phyloP scores from a whole-genome alignment of 2,329 filamentous ascomycete genomes.

The Elsinoe australis region DNA sequence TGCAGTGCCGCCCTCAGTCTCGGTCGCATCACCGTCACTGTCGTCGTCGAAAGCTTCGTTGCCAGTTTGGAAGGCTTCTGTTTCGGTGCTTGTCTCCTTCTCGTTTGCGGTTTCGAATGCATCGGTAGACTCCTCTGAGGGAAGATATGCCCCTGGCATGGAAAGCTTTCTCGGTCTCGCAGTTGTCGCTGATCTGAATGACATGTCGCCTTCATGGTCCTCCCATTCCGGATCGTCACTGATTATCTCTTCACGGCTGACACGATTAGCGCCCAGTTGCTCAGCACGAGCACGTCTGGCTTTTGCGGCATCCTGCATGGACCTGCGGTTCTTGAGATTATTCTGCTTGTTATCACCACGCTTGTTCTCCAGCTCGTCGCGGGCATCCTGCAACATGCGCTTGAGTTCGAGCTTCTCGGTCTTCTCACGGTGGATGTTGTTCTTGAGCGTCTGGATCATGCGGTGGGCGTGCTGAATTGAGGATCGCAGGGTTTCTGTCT shows the following conservation, averaged over 20 bases:
- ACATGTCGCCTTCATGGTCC: constrained; percentile 59
- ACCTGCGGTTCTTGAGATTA: constrained; percentile 50
- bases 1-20: constrained; percentile 59
- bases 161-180: constrained; percentile 3
- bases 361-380: constrained; percentile 76
- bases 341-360: constrained; percentile 45
- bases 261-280: constrained; percentile 66
- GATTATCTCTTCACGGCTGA: constrained; percentile 68
- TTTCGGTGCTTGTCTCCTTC: constrained; percentile 66
- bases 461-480: constrained; percentile 90
- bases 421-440: constrained; percentile 94
- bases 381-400: constrained; percentile 87
- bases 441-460: constrained; percentile 92
- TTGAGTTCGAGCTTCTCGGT: constrained; percentile 95
- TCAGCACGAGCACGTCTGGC: constrained; percentile 74
- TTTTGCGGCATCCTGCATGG: constrained; percentile 50
- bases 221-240: constrained; percentile 84
- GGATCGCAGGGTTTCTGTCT: constrained; percentile 90
- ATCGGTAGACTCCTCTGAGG: constrained; percentile 49
- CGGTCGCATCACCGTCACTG: constrained; percentile 70
- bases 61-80: constrained; percentile 93
- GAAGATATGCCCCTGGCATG: constrained; percentile 14
- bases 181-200: constrained; percentile 42
- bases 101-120: constrained; percentile 72
- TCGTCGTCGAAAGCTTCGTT: constrained; percentile 63